These are phyloP conservation scores for Amylostereum areolatum DNA, from an alignment of 1,284 basidiomycete species.

Conservation along the genomic window DNA sequence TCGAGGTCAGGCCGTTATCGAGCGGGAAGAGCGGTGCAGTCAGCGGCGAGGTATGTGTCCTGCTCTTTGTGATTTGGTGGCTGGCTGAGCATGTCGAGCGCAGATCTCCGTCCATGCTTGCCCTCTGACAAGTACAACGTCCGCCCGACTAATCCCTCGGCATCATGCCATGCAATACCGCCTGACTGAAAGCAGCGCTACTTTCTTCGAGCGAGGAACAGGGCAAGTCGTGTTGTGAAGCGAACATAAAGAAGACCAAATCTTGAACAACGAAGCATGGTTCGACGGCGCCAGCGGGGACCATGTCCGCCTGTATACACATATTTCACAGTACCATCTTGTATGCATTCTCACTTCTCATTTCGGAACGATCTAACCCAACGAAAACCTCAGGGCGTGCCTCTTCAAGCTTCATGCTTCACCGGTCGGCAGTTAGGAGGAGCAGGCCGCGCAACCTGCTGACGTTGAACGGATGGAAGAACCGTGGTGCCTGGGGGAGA, in stretches of 20 bases:
- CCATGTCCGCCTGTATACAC: too few relatives aligned
- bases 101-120: constrained; percentile 62
- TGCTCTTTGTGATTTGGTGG: constrained; percentile 1
- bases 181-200: constrained; percentile 52
- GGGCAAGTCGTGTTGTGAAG: constrained; percentile 51
- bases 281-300: too few relatives aligned
- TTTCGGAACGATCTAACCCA: too few relatives aligned
- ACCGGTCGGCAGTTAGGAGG: too few relatives aligned
- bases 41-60: constrained; percentile 56
- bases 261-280: too few relatives aligned
- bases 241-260: constrained; percentile 4
- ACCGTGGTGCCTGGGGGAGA: too few relatives aligned
- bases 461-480: too few relatives aligned
- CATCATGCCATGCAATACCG: constrained; percentile 60
- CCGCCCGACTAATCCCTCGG: constrained; percentile 41
- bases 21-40: constrained; percentile 71
- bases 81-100: background rate
- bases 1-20: constrained; percentile 62
- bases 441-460: too few relatives aligned
- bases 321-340: too few relatives aligned
- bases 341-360: too few relatives aligned
- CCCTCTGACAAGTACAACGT: constrained; percentile 29
- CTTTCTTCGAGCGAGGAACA: constrained; percentile 69
- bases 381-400: too few relatives aligned
- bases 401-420: too few relatives aligned